Percentiles rank a stretch among this genome's conserved stretches.
Evolutionary conservation across 2,329 filamentous ascomycete species (phyloP).

Genomic region (Gnomoniopsis sp.): DNA sequence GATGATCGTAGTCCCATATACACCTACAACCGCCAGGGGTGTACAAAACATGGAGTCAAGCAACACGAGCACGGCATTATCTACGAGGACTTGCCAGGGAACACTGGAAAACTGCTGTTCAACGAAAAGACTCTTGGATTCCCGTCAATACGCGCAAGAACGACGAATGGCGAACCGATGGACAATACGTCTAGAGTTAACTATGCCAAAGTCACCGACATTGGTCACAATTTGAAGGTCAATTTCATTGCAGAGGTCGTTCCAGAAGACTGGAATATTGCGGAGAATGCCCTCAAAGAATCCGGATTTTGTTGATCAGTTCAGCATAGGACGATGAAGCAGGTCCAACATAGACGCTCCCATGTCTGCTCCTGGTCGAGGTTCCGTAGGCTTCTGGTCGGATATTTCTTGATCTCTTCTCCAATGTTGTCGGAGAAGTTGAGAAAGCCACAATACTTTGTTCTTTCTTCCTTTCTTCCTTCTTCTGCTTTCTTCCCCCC

Average conservation of each 20-base stretch:
- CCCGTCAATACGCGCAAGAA: slow-evolving; percentile 42
- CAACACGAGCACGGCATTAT: slow-evolving; percentile 52
- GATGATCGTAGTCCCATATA: slow-evolving; percentile 44
- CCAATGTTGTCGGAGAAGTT: too few relatives aligned
- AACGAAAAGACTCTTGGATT: slow-evolving; percentile 49
- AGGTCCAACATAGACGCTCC: too few relatives aligned
- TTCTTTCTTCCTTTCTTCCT: too few relatives aligned
- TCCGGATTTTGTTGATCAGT: neutral
- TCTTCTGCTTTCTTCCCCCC: too few relatives aligned
- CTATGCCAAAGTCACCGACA: slow-evolving; percentile 53
- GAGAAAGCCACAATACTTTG: too few relatives aligned
- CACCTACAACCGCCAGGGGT: slow-evolving; percentile 51
- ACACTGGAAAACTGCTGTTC: slow-evolving; percentile 30
- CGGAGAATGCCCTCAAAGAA: slow-evolving; percentile 37
- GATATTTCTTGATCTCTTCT: too few relatives aligned
- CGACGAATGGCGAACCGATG: slow-evolving; percentile 41
- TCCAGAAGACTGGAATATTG: slow-evolving; percentile 35
- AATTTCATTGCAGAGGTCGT: slow-evolving; percentile 51
- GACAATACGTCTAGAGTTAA: slow-evolving; percentile 52
- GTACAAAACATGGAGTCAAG: slow-evolving; percentile 51
- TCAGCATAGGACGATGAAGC: neutral
- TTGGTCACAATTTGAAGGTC: slow-evolving; percentile 59
- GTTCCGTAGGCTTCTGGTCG: too few relatives aligned
- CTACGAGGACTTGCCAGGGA: slow-evolving; percentile 29
- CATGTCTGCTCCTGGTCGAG: too few relatives aligned